Evolutionary conservation across 2,329 filamentous ascomycete species (phyloP).

Genomic region (Rutstroemia sp.): DNA sequence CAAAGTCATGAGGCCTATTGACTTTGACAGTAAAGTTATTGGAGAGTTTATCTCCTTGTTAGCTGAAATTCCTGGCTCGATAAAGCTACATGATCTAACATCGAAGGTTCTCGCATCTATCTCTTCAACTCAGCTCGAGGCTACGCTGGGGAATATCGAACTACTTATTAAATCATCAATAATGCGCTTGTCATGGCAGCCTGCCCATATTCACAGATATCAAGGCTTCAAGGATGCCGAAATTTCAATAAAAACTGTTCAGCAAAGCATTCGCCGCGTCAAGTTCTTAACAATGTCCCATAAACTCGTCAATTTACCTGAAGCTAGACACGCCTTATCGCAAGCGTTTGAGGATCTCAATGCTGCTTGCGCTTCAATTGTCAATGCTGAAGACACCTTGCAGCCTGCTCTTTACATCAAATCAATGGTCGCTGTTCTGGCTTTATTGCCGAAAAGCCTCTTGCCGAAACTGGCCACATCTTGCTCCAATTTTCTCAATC

Average conservation of each 20-base stretch:
- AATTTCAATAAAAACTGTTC: neutral
- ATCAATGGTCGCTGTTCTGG: slow-evolving; percentile 14
- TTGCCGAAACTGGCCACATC: slow-evolving; percentile 3
- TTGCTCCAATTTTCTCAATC: neutral
- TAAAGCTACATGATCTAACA: slow-evolving; percentile 14
- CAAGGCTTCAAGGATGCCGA: neutral
- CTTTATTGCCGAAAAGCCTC: slow-evolving; percentile 4
- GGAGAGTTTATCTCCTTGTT: slow-evolving; percentile 14
- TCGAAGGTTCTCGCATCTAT: slow-evolving; percentile 16
- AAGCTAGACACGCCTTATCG: neutral
- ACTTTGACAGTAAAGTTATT: slow-evolving; percentile 14
- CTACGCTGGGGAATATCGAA: slow-evolving; percentile 9
- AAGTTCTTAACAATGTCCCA: neutral
- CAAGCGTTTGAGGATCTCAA: neutral
- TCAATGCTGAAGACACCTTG: neutral
- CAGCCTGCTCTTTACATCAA: slow-evolving; percentile 6
- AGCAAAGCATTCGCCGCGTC: neutral
- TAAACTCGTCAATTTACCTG: neutral
- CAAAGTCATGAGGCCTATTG: slow-evolving; percentile 17
- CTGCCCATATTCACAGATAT: neutral
- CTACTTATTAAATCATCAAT: slow-evolving; percentile 15
- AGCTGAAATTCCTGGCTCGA: slow-evolving; percentile 12
- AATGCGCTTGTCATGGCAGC: slow-evolving; percentile 10
- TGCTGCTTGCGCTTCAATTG: neutral
- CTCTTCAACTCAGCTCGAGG: slow-evolving; percentile 14